Evolutionary conservation across 176 grass and related monocot species (phyloP).

Genomic region (Secale cereale): DNA sequence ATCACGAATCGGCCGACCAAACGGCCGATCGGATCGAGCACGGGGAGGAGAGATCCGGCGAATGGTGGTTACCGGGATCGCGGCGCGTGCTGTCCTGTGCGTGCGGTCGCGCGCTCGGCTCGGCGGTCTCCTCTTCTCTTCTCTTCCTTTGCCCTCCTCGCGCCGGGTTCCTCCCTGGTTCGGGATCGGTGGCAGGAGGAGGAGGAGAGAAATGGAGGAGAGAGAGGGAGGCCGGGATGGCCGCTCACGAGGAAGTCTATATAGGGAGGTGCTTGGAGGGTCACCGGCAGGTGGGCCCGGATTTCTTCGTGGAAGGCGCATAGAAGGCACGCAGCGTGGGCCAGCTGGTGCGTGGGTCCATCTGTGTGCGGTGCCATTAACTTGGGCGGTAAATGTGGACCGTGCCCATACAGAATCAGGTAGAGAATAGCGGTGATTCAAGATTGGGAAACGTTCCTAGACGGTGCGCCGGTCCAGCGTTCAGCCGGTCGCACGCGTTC

Average conservation of each 20-base stretch:
- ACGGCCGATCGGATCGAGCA: background rate
- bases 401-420: too few relatives aligned
- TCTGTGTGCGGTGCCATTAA: too few relatives aligned
- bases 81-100: background rate
- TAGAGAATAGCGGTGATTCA: too few relatives aligned
- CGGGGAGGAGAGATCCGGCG: background rate
- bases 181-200: conserved; percentile 20
- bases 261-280: background rate
- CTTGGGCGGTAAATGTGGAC: too few relatives aligned
- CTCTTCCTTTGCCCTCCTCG: conserved; percentile 31
- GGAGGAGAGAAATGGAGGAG: conserved; percentile 11
- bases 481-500: too few relatives aligned
- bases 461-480: too few relatives aligned
- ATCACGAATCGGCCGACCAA: background rate
- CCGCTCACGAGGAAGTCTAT: background rate
- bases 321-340: background rate
- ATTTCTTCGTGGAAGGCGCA: background rate
- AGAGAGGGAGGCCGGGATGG: background rate
- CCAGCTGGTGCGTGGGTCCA: background rate
- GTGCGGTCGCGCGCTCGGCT: background rate
- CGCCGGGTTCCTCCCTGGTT: background rate
- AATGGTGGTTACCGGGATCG: conserved; percentile 33
- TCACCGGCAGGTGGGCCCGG: conserved; percentile 32
- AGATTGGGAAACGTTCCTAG: too few relatives aligned
- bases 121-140: background rate